These are phyloP conservation scores for Phlegmacium glaucopus DNA, from an alignment of 768 basidiomycete genomes.

Conservation along the genomic window DNA sequence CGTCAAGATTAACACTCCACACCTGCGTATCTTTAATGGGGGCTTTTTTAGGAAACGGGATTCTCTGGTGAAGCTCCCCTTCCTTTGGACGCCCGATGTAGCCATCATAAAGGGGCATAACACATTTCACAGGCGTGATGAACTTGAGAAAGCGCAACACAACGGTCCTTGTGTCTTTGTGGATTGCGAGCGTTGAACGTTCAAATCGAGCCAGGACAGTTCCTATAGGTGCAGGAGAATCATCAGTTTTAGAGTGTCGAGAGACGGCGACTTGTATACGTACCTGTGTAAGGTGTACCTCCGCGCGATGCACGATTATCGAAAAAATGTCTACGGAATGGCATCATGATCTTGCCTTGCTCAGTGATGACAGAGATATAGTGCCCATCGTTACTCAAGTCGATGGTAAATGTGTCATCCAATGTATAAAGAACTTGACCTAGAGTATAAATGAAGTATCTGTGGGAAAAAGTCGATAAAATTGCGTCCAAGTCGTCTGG, in stretches of 20 bases:
- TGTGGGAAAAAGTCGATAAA: neutral
- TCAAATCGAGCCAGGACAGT: neutral
- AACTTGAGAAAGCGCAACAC: neutral
- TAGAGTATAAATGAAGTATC: neutral
- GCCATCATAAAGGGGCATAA: neutral
- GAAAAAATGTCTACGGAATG: too few species aligned
- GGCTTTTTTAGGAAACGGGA: too few species aligned
- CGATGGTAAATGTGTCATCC: neutral
- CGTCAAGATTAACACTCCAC: too few species aligned
- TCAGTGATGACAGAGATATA: neutral
- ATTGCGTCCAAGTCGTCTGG: neutral
- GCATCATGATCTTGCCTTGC: neutral
- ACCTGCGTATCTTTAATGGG: too few species aligned
- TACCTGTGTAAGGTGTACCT: too few species aligned
- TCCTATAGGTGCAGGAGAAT: neutral
- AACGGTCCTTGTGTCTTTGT: neutral
- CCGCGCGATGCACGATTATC: too few species aligned
- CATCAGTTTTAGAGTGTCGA: too few species aligned
- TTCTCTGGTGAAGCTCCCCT: neutral
- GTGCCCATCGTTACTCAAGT: neutral
- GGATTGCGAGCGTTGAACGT: neutral
- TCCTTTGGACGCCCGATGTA: neutral
- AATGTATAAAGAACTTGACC: neutral
- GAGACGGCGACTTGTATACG: too few species aligned
- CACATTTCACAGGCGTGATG: conserved; percentile 1